phyloP scores from a whole-genome alignment of 192 early-diverging fungal genomes.

The Obelidium mucronatum region DNA sequence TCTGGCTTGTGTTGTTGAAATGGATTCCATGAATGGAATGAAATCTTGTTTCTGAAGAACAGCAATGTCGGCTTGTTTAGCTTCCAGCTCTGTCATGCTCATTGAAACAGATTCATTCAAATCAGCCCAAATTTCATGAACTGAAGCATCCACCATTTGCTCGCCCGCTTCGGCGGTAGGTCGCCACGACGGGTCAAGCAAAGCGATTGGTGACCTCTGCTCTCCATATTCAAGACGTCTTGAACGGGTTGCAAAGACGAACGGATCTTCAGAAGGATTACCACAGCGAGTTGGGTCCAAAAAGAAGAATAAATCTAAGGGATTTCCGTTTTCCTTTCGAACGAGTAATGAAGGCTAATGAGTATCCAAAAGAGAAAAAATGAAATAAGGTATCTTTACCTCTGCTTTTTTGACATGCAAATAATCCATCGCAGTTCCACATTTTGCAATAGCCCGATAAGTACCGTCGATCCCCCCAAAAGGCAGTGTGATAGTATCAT shows the following conservation, averaged over 20 bases:
- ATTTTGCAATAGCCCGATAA: slow-evolving; percentile 45
- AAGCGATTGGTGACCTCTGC: slow-evolving; percentile 34
- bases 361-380: no score
- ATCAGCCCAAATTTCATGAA: slow-evolving; percentile 16
- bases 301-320: slow-evolving; percentile 46
- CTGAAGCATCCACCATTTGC: slow-evolving; percentile 32
- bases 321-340: background rate
- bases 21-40: background rate
- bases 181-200: slow-evolving; percentile 46
- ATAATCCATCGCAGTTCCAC: slow-evolving; percentile 53
- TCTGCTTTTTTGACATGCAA: slow-evolving; percentile 37
- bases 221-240: slow-evolving; percentile 42
- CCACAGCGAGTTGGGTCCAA: slow-evolving; percentile 48
- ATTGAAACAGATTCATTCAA: background rate
- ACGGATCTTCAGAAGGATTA: slow-evolving; percentile 38
- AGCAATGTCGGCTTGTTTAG: background rate
- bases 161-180: slow-evolving; percentile 29
- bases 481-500: slow-evolving; percentile 22
- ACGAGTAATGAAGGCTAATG: background rate
- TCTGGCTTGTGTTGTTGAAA: background rate
- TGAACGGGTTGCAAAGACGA: slow-evolving; percentile 45
- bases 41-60: background rate
- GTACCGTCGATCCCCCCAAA: slow-evolving; percentile 42
- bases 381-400: background rate
- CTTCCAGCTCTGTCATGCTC: background rate